Evolutionary conservation across 257 asterid species (phyloP), one percentile per base, ranked within the genome.

Genomic region (Lycium ferocissimum): DNA sequence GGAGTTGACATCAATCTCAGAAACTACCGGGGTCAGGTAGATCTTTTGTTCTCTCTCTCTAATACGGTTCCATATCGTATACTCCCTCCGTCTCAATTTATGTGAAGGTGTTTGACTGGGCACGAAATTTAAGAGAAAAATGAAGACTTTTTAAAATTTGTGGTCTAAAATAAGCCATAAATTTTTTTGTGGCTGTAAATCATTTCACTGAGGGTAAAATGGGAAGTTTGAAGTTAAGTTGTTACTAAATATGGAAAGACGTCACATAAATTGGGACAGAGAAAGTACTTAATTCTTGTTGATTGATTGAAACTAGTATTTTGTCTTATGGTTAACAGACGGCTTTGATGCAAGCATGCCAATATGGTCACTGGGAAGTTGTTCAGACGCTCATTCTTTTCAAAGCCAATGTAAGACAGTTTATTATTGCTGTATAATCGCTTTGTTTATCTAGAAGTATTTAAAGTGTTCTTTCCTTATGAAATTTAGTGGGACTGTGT

Each of bases 321-420:
- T 45, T 81, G 43, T 49, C 85, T 54, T 90, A 40, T 82, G 86
- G 82, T 87, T 85, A 84, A 88, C 93, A 95, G 98, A 95, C 98
- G 62, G 98, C 98, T 62, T 71, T 95, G 94, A 95, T 95, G 98
- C 98, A 94, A 93, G 98, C 98, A 85, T 95, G 98, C 84, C 98
- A 94, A 87, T 92, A 89, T 86, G 98, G 98, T 84, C 98, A 95
- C 79, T 95, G 98, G 98, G 98, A 95, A 87, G 97, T 94, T 84
- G 98, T 93, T 89, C 98, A 91, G 94, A 94, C 92, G 22, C 92
- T 95, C 83, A 89, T 95, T 84, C 93, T 95, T 71, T 92, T 87
- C 84, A 93, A 88, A 90, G 97, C 98, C 80, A 94, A 93, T 89
- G 98, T 95, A 95, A 54, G 95, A 66, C 33, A 70, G 17, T 33